phyloP scores from a whole-genome alignment of 2,329 filamentous ascomycete species.

The Fusarium nygamai region DNA sequence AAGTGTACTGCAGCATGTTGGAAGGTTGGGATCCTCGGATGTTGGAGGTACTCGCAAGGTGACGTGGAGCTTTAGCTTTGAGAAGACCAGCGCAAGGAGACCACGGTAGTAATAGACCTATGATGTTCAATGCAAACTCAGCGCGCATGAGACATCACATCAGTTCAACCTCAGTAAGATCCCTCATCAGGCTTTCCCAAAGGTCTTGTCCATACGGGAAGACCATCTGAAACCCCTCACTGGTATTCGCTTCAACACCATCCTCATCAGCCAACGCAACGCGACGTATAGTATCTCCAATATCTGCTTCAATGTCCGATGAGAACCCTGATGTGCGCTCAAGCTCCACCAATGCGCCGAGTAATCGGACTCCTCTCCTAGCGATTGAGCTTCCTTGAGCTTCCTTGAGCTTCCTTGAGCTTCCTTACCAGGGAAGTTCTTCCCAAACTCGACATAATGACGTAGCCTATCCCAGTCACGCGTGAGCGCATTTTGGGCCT shows the following conservation, averaged over 20 bases:
- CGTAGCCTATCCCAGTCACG: background rate
- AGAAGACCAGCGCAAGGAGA: background rate
- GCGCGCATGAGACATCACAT: background rate
- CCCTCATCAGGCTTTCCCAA: background rate
- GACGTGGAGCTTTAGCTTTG: conserved; percentile 48
- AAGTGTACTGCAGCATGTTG: conserved; percentile 48
- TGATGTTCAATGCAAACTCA: background rate
- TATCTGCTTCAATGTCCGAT: background rate
- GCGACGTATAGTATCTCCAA: background rate
- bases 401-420: background rate
- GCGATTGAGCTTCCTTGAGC: too few relatives aligned
- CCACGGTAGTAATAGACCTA: background rate
- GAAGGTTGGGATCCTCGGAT: conserved; percentile 43
- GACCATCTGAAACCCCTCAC: background rate
- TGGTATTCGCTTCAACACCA: background rate
- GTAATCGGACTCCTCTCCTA: background rate
- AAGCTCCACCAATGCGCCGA: background rate
- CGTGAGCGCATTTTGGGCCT: background rate
- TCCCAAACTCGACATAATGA: background rate
- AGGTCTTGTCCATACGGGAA: conserved; percentile 2
- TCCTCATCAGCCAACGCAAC: background rate
- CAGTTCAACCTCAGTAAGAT: background rate
- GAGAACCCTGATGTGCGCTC: background rate
- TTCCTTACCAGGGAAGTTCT: background rate
- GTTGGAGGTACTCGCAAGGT: conserved; percentile 34